Percentiles rank a stretch among this genome's conserved stretches.
Evolutionary conservation across 495 filamentous ascomycete genomes (phyloP).

Genomic region (Podospora bellae-mahoneyi): DNA sequence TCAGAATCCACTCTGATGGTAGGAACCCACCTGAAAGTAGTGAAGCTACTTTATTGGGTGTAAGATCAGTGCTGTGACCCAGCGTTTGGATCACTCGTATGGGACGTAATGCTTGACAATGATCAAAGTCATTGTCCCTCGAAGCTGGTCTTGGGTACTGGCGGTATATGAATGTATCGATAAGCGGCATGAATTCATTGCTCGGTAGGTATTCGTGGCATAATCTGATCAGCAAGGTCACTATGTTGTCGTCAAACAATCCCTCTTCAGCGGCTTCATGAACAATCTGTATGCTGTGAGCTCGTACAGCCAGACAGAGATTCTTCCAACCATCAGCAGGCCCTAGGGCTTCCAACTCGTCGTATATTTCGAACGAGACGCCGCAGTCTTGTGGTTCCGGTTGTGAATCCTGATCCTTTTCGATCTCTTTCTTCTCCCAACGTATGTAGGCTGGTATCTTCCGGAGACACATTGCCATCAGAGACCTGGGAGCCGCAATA

Average conservation of each 20-base stretch:
- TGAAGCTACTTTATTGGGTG: constrained; percentile 34
- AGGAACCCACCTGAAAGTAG: constrained; percentile 36
- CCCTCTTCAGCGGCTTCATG: constrained; percentile 50
- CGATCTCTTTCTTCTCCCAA: constrained; percentile 47
- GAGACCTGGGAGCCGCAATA: constrained; percentile 38
- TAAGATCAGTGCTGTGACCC: constrained; percentile 28
- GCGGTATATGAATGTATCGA: constrained; percentile 33
- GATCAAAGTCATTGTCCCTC: constrained; percentile 29
- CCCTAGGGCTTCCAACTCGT: constrained; percentile 62
- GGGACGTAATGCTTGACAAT: constrained; percentile 27
- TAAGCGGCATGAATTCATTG: constrained; percentile 42
- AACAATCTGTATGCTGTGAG: constrained; percentile 62
- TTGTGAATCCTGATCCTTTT: constrained; percentile 48
- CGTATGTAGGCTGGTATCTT: constrained; percentile 61
- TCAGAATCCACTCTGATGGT: constrained; percentile 45
- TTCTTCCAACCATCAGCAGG: constrained; percentile 61
- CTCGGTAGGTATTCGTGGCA: constrained; percentile 38
- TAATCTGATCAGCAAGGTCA: constrained; percentile 39
- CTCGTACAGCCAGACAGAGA: constrained; percentile 60
- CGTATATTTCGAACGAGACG: constrained; percentile 55
- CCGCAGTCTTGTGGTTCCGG: constrained; percentile 38
- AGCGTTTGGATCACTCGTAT: constrained; percentile 29
- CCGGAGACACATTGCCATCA: constrained; percentile 63
- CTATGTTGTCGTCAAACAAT: constrained; percentile 40
- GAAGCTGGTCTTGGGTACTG: constrained; percentile 39